Conservation (phyloP, 768 basidiomycete genomes). For the Daedaleopsis nitida region DNA sequence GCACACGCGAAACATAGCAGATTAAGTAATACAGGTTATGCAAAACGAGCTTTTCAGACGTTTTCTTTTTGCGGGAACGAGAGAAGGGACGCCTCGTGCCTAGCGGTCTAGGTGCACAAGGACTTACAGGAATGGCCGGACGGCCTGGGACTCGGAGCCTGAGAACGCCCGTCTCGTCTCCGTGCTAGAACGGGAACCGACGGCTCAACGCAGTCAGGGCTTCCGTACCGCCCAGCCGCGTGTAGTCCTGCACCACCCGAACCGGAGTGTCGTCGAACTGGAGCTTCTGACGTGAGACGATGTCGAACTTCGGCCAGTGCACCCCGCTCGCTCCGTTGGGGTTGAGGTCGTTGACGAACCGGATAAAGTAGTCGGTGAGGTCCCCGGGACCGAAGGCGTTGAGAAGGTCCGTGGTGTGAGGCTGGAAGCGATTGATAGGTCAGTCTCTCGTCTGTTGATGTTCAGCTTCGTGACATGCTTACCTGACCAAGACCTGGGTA, state of each 20-base stretch:
- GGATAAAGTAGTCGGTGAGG: slow-evolving; percentile 48
- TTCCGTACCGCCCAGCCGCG: neutral
- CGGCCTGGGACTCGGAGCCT: too few relatives aligned
- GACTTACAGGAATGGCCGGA: too few relatives aligned
- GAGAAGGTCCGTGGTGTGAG: slow-evolving; percentile 46
- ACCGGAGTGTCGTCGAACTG: neutral
- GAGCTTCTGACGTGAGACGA: neutral
- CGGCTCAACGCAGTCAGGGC: neutral
- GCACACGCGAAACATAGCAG: too few relatives aligned
- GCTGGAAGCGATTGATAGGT: slow-evolving; percentile 14
- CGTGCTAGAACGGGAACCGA: neutral
- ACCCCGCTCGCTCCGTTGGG: slow-evolving; percentile 37
- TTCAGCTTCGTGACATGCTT: neutral
- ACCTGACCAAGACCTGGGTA: slow-evolving; percentile 5
- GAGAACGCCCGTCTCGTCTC: too few relatives aligned
- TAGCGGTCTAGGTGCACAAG: too few relatives aligned
- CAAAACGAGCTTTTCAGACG: too few relatives aligned
- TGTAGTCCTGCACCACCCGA: neutral
- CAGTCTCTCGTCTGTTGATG: too few relatives aligned
- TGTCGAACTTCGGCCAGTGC: slow-evolving; percentile 23
- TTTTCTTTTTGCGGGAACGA: too few relatives aligned
- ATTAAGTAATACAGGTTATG: too few relatives aligned
- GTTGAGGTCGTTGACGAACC: slow-evolving; percentile 44
- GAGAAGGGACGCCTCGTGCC: too few relatives aligned
- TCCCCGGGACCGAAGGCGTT: slow-evolving; percentile 46